Evolutionary conservation across 2,329 filamentous ascomycete genomes (phyloP), one percentile per base, ranked within the genome.

Genomic region (Colletotrichum agaves): DNA sequence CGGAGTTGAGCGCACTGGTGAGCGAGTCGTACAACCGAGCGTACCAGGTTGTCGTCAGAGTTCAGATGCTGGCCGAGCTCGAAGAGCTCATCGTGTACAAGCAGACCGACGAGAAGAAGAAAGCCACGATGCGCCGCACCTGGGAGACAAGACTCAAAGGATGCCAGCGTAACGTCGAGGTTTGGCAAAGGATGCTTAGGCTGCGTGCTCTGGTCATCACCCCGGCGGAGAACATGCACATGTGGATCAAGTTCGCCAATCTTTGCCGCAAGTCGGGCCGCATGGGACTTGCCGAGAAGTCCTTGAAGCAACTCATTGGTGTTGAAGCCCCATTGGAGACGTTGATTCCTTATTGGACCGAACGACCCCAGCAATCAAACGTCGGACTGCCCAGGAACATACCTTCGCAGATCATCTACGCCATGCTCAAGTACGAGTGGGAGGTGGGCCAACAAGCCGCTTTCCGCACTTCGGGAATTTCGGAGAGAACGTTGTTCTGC

Each of bases 161-260:
- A 13, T 98, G 96, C 73, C 95, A 99, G 78, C 91, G 96, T 64
- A 98, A 98, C 73, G 94, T 98, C 19, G 96, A 99, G 75, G 93
- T 98, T 3, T 99, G 96, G 96, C 94, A 98, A 77, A 90, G 96
- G 68, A 98, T 98, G 93, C 89, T 99, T 62, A 96, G 97, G 76
- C 90, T 99, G 35, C 90, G 96, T 68, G 93, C 94, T 19, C 85
- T 99, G 58, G 96, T 99, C 67, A 95, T 98, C 69, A 91, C 91
- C 0, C 95, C 97, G 0, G 89, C 89, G 37, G 94, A 99, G 77
- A 98, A 98, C 75, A 93, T 97, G 84, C 93, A 97, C 74, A 99
- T 99, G 94, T 98, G 94, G 90, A 98, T 99, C 83, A 99, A 99
- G 78, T 99, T 98, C 77, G 93, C 96, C 74, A 99, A 98, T 74